A percentile compares a stretch with the other conserved stretches of the same genome.
phyloP scores from a whole-genome alignment of 345 rosid genomes.

The Salix arbutifolia region DNA sequence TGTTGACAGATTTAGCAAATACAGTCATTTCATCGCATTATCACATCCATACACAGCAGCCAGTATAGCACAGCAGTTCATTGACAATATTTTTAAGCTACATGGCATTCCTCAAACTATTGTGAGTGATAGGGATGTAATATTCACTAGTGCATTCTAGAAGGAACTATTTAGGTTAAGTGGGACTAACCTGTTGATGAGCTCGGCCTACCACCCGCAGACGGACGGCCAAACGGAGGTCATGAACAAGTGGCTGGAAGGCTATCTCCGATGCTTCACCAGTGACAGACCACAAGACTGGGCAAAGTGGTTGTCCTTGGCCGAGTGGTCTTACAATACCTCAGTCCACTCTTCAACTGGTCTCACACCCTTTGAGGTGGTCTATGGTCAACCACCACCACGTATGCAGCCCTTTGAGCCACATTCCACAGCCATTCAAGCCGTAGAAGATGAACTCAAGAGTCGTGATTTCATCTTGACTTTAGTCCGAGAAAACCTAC shows the following conservation, averaged over 20 bases:
- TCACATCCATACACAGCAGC: too few relatives aligned
- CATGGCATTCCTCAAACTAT: not conserved
- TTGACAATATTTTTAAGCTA: too few relatives aligned
- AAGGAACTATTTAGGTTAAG: not conserved
- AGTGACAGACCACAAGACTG: not conserved
- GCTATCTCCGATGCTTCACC: not conserved
- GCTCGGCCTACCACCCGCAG: not conserved
- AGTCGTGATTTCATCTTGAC: not conserved
- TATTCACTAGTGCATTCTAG: not conserved
- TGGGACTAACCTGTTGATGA: not conserved
- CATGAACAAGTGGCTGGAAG: not conserved
- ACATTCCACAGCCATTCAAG: not conserved
- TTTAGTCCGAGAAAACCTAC: not conserved
- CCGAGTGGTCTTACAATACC: too few relatives aligned
- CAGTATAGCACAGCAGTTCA: too few relatives aligned
- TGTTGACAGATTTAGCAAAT: too few relatives aligned
- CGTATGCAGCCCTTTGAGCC: too few relatives aligned
- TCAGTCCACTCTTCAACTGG: too few relatives aligned
- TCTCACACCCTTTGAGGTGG: too few relatives aligned
- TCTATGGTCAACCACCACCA: not conserved
- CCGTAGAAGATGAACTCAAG: too few relatives aligned
- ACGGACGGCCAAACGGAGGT: not conserved
- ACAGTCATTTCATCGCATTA: too few relatives aligned
- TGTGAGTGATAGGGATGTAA: not conserved
- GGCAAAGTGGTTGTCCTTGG: not conserved